Evolutionary conservation across 2,329 filamentous ascomycete species (phyloP), one percentile per base, ranked within the genome.

Genomic region (Diplocarpon mali): DNA sequence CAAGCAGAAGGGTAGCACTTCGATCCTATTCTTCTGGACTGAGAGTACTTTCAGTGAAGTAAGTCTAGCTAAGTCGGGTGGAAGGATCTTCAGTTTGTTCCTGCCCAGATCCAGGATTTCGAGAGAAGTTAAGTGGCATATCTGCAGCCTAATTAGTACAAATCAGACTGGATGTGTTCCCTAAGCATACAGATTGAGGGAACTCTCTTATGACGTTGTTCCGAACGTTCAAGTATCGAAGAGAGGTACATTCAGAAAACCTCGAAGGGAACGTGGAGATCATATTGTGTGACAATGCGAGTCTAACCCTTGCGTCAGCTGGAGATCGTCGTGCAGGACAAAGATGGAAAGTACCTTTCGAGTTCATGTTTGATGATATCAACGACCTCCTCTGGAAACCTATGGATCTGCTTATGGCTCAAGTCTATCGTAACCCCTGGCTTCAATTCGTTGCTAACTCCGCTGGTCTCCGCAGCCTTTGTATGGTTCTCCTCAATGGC

Each of bases 61-160:
- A 57, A 96, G 70, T 59, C 80, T 86, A 48, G 76, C 77, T 50
- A 95, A 85, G 43, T 89, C 83, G 38, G 81, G 76, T 0, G 90
- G 88, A 2, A 96, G 73, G 9, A 75, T 69, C 38, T 75, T 76
- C 49, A 96, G 79, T 62, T 83, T 86, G 62, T 96, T 96, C 56
- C 85, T 78, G 62, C 88, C 89, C 44, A 96, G 73, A 65, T 96
- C 90, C 49, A 96, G 75, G 47, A 95, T 95, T 65, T 96, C 89
- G 44, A 96, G 75, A 29, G 87, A 84, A 42, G 78, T 81, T 50
- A 96, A 73, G 63, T 88, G 80, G 62, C 90, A 89, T 47, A 96
- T 76, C 88, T 94, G 46, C 35, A 44, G 15, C 16, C 32, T 38
- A 34, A 35, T 57, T 45, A 57, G 50, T 38, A 37, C 30, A 30